Evolutionary conservation across 768 basidiomycete genomes (phyloP).

Genomic region (Suillus decipiens): DNA sequence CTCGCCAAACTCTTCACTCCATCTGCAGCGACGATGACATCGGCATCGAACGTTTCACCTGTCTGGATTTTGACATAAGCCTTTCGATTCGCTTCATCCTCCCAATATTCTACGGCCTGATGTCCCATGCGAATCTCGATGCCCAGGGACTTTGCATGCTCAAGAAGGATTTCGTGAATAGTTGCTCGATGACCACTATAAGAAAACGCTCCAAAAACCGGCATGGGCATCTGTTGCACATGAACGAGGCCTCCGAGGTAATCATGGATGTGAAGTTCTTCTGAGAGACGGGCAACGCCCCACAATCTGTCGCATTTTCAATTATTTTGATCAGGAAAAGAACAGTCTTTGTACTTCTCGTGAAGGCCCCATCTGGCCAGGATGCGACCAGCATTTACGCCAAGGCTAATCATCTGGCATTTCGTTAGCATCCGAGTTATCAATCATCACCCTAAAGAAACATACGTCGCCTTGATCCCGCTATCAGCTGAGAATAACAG

Average conservation of each 20-base stretch:
- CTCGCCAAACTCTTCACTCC: conserved; percentile 25
- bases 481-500: conserved; percentile 9
- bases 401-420: conserved; percentile 20
- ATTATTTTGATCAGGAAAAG: conserved; percentile 16
- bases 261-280: conserved; percentile 20
- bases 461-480: conserved; percentile 19
- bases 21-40: conserved; percentile 28
- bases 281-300: conserved; percentile 19
- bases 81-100: conserved; percentile 12
- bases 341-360: conserved; percentile 16
- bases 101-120: conserved; percentile 23
- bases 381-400: conserved; percentile 25
- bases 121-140: conserved; percentile 22
- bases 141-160: conserved; percentile 22
- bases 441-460: not conserved
- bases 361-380: conserved; percentile 26
- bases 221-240: conserved; percentile 20
- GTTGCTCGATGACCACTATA: conserved; percentile 33
- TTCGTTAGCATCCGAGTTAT: conserved; percentile 5
- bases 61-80: conserved; percentile 19
- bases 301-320: conserved; percentile 20
- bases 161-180: conserved; percentile 22
- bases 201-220: conserved; percentile 19
- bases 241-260: conserved; percentile 22
- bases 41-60: conserved; percentile 18